These are phyloP conservation scores for Gloeopeniophorella convolvens DNA, from an alignment of 768 basidiomycete genomes.

Conservation along the genomic window DNA sequence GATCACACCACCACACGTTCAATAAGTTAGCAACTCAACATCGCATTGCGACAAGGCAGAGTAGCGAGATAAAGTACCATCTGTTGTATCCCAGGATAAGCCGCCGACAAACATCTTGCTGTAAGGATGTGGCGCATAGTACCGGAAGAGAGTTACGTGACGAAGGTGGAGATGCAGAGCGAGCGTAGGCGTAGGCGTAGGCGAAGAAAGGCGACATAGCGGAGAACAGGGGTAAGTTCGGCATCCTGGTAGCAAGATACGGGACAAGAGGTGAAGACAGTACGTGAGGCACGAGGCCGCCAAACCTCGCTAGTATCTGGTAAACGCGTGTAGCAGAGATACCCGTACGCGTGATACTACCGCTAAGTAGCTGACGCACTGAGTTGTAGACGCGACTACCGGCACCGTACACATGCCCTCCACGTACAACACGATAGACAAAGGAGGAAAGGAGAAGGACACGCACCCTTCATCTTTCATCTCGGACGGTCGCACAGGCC, in stretches of 20 bases:
- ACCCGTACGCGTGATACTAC: conserved; percentile 16
- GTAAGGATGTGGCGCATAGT: conserved; percentile 26
- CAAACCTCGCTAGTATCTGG: conserved; percentile 18
- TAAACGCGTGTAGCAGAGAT: conserved; percentile 19
- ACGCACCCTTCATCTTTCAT: conserved; percentile 99
- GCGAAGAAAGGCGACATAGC: conserved; percentile 20
- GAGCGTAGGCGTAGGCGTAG: conserved; percentile 17
- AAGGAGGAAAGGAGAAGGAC: conserved; percentile 1
- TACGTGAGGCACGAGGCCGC: conserved; percentile 6
- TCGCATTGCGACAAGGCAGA: conserved; percentile 25
- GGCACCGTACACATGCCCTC: background rate
- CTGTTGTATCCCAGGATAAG: conserved; percentile 99
- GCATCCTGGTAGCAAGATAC: conserved; percentile 20
- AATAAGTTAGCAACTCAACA: conserved; percentile 38
- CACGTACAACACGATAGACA: background rate
- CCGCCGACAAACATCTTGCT: conserved; percentile 99
- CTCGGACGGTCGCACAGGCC: conserved; percentile 75
- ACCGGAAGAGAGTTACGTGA: conserved; percentile 18
- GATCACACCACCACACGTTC: conserved; percentile 30
- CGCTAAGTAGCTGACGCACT: conserved; percentile 15
- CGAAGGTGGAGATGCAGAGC: conserved; percentile 19
- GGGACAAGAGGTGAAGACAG: conserved; percentile 7
- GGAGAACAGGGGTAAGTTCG: conserved; percentile 17
- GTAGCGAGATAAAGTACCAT: conserved; percentile 61
- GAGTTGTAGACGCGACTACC: conserved; percentile 3